Evolutionary conservation across 495 filamentous ascomycete species (phyloP).

Genomic region (Talaromyces thailandensis): DNA sequence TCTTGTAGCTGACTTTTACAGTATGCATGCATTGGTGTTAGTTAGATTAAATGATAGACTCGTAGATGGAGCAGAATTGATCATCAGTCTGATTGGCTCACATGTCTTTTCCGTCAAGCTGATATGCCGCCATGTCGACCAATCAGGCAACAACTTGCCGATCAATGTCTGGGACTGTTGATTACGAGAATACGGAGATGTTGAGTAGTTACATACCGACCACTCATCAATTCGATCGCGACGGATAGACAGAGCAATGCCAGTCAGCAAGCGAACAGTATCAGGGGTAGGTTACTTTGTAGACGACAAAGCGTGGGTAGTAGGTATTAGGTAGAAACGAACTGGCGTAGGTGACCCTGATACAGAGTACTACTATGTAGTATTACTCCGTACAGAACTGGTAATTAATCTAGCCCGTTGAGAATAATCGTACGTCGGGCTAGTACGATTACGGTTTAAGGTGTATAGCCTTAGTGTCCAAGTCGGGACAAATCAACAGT

Average conservation of each 20-base stretch:
- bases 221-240: neutral
- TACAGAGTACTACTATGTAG: too few species aligned
- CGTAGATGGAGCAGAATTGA: too few species aligned
- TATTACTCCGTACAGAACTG: too few species aligned
- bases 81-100: neutral
- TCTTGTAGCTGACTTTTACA: too few species aligned
- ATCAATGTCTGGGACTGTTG: neutral
- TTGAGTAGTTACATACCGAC: neutral
- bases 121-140: neutral
- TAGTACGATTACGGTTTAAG: neutral
- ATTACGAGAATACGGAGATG: neutral
- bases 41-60: too few species aligned
- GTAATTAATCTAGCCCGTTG: neutral
- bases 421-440: neutral
- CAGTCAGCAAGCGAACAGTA: neutral
- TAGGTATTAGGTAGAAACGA: neutral
- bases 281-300: neutral
- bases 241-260: neutral
- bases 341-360: neutral
- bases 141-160: neutral
- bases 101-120: neutral
- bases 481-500: neutral
- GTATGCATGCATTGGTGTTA: too few species aligned
- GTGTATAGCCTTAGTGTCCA: neutral
- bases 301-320: neutral